A percentile compares a stretch with the other conserved stretches of the same genome.
Evolutionary conservation across 306 rosid species (phyloP).

Genomic region (Astragalus membranaceus): DNA sequence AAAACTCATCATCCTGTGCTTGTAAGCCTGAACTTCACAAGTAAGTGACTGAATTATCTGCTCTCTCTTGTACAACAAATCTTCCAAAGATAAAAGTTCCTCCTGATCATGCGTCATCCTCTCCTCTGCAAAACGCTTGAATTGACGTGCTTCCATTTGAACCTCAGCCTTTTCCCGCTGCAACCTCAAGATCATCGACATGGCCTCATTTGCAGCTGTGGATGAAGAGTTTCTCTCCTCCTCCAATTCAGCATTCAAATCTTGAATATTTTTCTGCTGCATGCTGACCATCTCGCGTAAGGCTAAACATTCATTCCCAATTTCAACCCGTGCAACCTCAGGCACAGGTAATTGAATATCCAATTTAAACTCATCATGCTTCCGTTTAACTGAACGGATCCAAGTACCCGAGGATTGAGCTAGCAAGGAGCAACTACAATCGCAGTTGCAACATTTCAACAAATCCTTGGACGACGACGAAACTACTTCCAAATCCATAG

Average conservation of each 20-base stretch:
- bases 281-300: conserved; percentile 69
- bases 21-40: conserved; percentile 91
- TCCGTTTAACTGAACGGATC: conserved; percentile 81
- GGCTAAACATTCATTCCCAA: conserved; percentile 73
- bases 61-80: conserved; percentile 85
- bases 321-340: conserved; percentile 50
- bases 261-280: conserved; percentile 71
- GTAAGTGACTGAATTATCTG: conserved; percentile 82
- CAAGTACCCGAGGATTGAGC: conserved; percentile 51
- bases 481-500: conserved; percentile 53
- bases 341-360: conserved; percentile 40
- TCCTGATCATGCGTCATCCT: conserved; percentile 87
- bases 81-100: conserved; percentile 68
- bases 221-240: conserved; percentile 96
- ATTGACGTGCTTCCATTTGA: conserved; percentile 96
- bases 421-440: conserved; percentile 47
- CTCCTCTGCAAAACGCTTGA: conserved; percentile 86
- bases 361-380: conserved; percentile 59
- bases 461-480: conserved; percentile 48
- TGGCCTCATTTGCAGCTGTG: conserved; percentile 94
- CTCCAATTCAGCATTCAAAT: conserved; percentile 71
- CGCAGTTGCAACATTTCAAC: conserved; percentile 60
- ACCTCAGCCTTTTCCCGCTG: conserved; percentile 98
- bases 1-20: conserved; percentile 85
- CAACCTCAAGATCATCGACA: conserved; percentile 96